These are phyloP conservation scores for Penicillium sp. DNA, from an alignment of 2,329 filamentous ascomycete species.

Conservation along the genomic window DNA sequence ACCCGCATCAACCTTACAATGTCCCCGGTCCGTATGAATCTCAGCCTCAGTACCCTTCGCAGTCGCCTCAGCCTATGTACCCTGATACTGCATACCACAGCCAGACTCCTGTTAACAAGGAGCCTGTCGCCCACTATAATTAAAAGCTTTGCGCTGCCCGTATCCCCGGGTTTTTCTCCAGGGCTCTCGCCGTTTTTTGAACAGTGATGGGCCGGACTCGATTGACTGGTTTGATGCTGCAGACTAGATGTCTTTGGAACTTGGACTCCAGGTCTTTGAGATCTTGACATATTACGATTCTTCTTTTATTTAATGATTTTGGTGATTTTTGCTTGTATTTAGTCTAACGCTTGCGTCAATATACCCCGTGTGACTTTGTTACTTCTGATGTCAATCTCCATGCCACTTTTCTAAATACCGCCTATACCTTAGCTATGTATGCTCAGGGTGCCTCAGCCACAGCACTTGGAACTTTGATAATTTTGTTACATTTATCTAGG, in stretches of 20 bases:
- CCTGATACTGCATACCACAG: background rate
- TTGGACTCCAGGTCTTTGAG: background rate
- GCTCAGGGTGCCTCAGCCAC: background rate
- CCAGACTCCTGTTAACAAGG: background rate
- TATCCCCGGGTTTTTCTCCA: background rate
- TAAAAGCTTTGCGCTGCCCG: background rate
- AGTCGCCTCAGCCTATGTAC: background rate
- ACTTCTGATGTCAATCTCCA: background rate
- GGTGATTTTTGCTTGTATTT: background rate
- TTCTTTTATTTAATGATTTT: background rate
- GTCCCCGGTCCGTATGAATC: background rate
- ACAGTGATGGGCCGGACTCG: background rate
- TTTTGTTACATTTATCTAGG: no score
- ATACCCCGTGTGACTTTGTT: background rate
- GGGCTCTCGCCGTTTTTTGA: background rate
- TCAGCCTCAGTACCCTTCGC: background rate
- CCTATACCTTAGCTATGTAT: background rate
- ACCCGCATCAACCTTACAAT: background rate
- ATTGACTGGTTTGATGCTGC: background rate
- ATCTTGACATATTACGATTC: background rate
- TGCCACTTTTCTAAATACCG: no score
- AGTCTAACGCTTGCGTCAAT: background rate
- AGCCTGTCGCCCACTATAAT: background rate
- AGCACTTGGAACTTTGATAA: no score
- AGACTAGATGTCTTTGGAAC: background rate